Base-by-base conservation (phyloP, 805 yeast genomes). In the Kurtzmaniella cleridarum region DNA sequence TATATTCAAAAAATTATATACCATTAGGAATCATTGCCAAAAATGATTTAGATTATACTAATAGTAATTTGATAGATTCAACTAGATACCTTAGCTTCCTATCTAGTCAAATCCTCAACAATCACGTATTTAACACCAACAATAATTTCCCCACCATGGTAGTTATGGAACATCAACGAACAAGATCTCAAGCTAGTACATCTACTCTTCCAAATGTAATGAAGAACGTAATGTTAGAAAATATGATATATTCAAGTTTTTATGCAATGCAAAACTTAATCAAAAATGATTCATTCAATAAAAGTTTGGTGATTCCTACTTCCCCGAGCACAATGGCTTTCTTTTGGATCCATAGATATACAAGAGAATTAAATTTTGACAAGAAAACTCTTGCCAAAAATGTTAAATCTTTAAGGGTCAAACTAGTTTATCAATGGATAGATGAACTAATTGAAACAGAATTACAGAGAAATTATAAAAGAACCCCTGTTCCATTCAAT, bases 161-260 rank as follows among this genome's bases (percentile, higher is more conserved):
- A 18, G 54, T 66, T 10, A 52, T 68, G 15, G 74, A 68, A 41
- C 54, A 56, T 36, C 74, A 68, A 44, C 42, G 74, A 12, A 67
- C 72, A 1, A 49, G 66, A 32, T 60, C 71, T 14, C 56, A 55
- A 35, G 48, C 51, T 31, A 59, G 57, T 36, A 42, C 55, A n/a
- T 50, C 52, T 16, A 65, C 72, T 8, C 47, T 68, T 12, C 74
- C 73, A 11, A 62, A 55, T 20, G 68, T 67, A 4, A 51, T 67
- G 20, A 46, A 55, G n/a, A 67, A 66, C 41, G 61, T 52, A 41
- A 50, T 65, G 5, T 51, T 68, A 29, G 74, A 68, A 43, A 59
- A 62, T 36, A 54, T 64, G 54, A 42, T 66, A 16, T 63, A 61
- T 40, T 47, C 66, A 17, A 54, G 53, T 27, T 46, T 60, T 23